Conservation (phyloP, 139 green algal species). For the Eudorina sp. region DNA sequence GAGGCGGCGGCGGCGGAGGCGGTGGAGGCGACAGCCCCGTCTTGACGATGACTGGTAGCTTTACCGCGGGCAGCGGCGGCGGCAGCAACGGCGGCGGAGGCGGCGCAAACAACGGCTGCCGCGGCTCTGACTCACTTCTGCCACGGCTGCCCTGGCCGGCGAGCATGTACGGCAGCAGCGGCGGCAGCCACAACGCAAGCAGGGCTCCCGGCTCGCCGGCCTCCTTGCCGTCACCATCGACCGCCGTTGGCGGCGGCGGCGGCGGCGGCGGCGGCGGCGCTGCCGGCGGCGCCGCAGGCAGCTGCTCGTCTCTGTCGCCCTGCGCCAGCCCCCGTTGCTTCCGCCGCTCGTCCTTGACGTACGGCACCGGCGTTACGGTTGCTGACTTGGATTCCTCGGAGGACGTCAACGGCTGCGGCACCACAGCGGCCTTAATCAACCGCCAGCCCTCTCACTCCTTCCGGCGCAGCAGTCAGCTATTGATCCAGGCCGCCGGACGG, state of each 20-base stretch:
- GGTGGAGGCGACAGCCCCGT: not conserved
- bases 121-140: slow-evolving; percentile 13
- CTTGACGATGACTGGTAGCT: not conserved
- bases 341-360: not conserved
- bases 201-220: too few relatives aligned
- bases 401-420: not conserved
- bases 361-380: not conserved
- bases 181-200: too few relatives aligned
- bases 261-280: not conserved
- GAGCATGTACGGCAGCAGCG: not conserved
- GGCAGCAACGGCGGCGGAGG: not conserved
- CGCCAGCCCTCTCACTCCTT: not conserved
- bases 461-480: slow-evolving; percentile 23
- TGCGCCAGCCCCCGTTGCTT: not conserved
- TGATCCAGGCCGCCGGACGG: slow-evolving; percentile 12
- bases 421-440: not conserved
- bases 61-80: not conserved
- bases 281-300: too few relatives aligned
- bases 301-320: not conserved
- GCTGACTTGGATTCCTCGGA: not conserved
- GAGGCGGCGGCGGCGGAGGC: not conserved
- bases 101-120: not conserved
- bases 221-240: too few relatives aligned
- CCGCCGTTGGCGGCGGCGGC: not conserved
- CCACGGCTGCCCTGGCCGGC: not conserved